Evolutionary conservation across 306 rosid species (phyloP).

Genomic region (Fagus crenata): DNA sequence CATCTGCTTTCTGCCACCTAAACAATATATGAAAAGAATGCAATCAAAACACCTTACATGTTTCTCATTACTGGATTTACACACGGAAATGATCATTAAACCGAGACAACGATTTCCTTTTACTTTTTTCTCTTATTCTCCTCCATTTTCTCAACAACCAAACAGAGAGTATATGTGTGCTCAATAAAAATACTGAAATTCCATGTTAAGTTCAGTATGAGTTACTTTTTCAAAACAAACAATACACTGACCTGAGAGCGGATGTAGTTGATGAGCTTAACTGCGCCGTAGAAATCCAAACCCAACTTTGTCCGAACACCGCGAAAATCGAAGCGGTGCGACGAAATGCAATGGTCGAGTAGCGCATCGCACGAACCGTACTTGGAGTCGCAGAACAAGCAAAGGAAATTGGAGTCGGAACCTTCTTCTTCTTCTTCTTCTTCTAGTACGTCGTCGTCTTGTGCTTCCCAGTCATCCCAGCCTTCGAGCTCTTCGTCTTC

Average conservation of each 20-base stretch:
- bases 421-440: constrained; percentile 37
- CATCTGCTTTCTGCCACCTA: constrained; percentile 73
- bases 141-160: neutral
- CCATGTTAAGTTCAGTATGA: too few relatives aligned
- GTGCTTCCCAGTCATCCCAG: constrained; percentile 72
- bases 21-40: neutral
- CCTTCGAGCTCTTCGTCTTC: constrained; percentile 35
- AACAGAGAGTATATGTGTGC: neutral
- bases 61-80: neutral
- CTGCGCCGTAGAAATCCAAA: constrained; percentile 72
- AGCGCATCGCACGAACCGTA: constrained; percentile 41
- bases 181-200: too few relatives aligned
- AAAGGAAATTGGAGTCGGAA: constrained; percentile 39
- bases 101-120: neutral
- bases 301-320: constrained; percentile 35
- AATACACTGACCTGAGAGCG: constrained; percentile 57
- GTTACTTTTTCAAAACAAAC: neutral
- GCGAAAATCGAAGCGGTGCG: constrained; percentile 68
- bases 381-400: constrained; percentile 71
- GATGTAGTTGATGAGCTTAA: constrained; percentile 77
- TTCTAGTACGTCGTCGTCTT: neutral
- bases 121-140: neutral
- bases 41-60: neutral
- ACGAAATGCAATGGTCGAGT: constrained; percentile 58
- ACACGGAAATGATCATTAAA: neutral